Percentiles rank a stretch among this genome's conserved stretches.
phyloP scores from a whole-genome alignment of 2,329 filamentous ascomycete species.

The Ophiostoma populinum region DNA sequence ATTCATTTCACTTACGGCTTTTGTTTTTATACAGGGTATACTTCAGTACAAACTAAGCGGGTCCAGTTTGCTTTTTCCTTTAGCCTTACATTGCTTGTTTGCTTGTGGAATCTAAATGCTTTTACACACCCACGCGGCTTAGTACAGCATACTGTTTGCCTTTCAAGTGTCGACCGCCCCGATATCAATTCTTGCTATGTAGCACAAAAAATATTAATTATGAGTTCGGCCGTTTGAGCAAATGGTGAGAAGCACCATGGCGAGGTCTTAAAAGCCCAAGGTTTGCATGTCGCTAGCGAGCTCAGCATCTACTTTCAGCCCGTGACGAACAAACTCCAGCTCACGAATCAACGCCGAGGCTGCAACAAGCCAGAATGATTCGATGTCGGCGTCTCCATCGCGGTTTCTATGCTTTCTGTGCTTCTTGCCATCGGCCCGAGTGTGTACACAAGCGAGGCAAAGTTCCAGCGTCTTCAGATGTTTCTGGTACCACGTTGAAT shows the following conservation, averaged over 20 bases:
- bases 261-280: not conserved
- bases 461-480: conserved; percentile 14
- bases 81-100: too few species aligned
- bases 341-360: conserved; percentile 16
- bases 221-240: not conserved
- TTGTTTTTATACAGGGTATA: too few species aligned
- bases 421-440: not conserved
- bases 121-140: too few species aligned
- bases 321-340: conserved; percentile 8
- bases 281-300: conserved; percentile 2
- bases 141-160: not conserved
- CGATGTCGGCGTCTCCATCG: conserved; percentile 9
- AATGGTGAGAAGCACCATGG: not conserved
- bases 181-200: not conserved
- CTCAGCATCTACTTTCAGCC: not conserved
- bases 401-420: not conserved
- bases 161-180: too few species aligned
- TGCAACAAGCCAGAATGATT: conserved; percentile 18
- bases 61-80: too few species aligned
- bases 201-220: too few species aligned
- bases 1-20: too few species aligned
- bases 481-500: not conserved
- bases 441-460: conserved; percentile 16
- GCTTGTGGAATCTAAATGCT: too few species aligned
- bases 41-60: too few species aligned